Conservation (phyloP, 2,329 filamentous ascomycete genomes). For the Microcyclospora tardicrescens region DNA sequence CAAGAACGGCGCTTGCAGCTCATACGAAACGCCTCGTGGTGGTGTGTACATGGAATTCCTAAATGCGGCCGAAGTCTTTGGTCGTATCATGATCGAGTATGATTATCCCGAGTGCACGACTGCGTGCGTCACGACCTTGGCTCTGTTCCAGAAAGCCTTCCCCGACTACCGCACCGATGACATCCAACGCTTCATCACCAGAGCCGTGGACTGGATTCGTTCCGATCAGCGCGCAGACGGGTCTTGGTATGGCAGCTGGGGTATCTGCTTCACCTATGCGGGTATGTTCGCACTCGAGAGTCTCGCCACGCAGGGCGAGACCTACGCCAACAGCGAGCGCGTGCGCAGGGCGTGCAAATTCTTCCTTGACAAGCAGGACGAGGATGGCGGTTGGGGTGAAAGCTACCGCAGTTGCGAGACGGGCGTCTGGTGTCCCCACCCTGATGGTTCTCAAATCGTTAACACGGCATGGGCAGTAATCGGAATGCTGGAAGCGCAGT, state of each 20-base stretch:
- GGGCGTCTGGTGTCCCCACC: slow-evolving; percentile 60
- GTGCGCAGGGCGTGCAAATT: slow-evolving; percentile 72
- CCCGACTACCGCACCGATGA: slow-evolving; percentile 67
- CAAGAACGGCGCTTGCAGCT: slow-evolving; percentile 68
- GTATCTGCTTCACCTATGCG: slow-evolving; percentile 95
- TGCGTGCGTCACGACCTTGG: slow-evolving; percentile 76
- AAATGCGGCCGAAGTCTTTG: slow-evolving; percentile 94
- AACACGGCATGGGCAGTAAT: slow-evolving; percentile 75
- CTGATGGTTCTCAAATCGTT: slow-evolving; percentile 68
- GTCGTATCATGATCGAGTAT: slow-evolving; percentile 96
- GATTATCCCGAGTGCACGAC: slow-evolving; percentile 98
- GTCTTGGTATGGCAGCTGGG: slow-evolving; percentile 97
- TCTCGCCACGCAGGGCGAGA: slow-evolving; percentile 68
- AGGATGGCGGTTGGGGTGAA: slow-evolving; percentile 93
- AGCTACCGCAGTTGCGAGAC: slow-evolving; percentile 78
- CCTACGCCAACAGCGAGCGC: slow-evolving; percentile 57
- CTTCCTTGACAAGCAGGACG: slow-evolving; percentile 68
- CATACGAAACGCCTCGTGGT: slow-evolving; percentile 75
- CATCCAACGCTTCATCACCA: slow-evolving; percentile 57
- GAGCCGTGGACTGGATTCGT: slow-evolving; percentile 74
- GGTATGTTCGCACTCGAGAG: slow-evolving; percentile 93
- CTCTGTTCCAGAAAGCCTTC: slow-evolving; percentile 68
- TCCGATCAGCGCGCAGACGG: slow-evolving; percentile 64
- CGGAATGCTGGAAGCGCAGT: slow-evolving; percentile 68
- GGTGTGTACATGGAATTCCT: slow-evolving; percentile 68